Evolutionary conservation across 306 rosid species (phyloP).

Genomic region (Cicer chorassanicum): DNA sequence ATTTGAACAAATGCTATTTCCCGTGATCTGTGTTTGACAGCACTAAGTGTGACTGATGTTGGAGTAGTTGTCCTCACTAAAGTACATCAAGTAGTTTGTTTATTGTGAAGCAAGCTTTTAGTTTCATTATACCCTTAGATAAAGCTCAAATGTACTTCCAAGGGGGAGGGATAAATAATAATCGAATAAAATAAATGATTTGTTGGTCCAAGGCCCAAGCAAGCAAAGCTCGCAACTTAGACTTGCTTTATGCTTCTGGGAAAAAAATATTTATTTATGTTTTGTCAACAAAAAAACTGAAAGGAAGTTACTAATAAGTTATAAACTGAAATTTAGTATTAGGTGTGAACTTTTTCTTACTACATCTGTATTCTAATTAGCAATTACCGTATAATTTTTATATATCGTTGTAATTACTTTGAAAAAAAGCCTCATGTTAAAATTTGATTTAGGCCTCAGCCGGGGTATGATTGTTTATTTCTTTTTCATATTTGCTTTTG

Average conservation of each 20-base stretch:
- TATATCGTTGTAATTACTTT: not conserved
- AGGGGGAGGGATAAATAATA: too few species aligned
- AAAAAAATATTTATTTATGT: too few species aligned
- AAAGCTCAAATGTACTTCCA: not conserved
- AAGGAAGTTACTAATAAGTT: not conserved
- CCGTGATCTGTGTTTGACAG: too few species aligned
- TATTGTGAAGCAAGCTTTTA: not conserved
- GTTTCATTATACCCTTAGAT: not conserved
- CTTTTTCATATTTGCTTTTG: slow-evolving; percentile 38
- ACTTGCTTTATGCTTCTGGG: not conserved
- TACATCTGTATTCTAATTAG: not conserved
- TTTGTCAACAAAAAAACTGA: not conserved
- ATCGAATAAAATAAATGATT: too few species aligned
- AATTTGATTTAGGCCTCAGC: not conserved
- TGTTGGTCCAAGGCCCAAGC: not conserved
- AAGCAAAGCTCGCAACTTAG: not conserved
- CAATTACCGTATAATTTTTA: not conserved
- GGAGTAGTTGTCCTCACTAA: not conserved
- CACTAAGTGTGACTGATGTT: not conserved
- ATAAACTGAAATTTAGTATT: not conserved
- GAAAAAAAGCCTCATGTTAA: not conserved
- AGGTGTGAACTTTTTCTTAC: not conserved
- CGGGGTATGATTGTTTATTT: not conserved
- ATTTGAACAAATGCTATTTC: too few species aligned
- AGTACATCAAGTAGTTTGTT: not conserved